Conservation (phyloP, 768 basidiomycete genomes). For the Leccinum barrowsii region DNA sequence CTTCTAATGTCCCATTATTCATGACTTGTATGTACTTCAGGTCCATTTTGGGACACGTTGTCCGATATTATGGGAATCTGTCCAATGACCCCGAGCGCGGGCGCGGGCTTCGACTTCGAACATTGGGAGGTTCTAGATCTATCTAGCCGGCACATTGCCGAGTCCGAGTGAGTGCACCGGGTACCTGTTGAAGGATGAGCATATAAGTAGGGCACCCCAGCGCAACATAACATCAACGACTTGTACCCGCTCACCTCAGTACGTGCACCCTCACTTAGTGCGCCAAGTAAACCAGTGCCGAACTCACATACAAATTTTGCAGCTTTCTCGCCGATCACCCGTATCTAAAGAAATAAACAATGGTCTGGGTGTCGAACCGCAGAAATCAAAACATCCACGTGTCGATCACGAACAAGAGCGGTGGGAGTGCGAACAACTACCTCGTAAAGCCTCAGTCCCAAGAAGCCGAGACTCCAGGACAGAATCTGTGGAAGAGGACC, state of each 20-base stretch:
- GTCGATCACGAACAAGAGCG: conserved; percentile 5
- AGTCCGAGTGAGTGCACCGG: neutral
- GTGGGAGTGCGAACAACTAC: neutral
- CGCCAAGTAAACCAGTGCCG: neutral
- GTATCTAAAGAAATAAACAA: neutral
- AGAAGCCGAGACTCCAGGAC: neutral
- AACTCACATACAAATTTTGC: neutral
- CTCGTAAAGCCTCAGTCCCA: neutral
- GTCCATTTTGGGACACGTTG: neutral
- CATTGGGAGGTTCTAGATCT: neutral
- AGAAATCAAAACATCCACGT: neutral
- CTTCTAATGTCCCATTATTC: neutral
- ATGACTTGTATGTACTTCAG: neutral
- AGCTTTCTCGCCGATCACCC: too few relatives aligned
- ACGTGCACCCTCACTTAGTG: neutral
- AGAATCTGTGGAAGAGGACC: conserved; percentile 9
- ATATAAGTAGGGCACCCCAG: neutral
- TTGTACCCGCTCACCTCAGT: neutral
- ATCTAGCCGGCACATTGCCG: neutral
- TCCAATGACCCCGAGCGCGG: neutral
- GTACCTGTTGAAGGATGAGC: neutral
- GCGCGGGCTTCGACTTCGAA: too few relatives aligned
- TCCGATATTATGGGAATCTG: neutral
- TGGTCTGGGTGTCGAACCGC: conserved; percentile 20
- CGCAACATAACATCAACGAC: too few relatives aligned